These are phyloP conservation scores for Solanum pinnatisectum DNA, from an alignment of 257 asterid species.

Conservation along the genomic window DNA sequence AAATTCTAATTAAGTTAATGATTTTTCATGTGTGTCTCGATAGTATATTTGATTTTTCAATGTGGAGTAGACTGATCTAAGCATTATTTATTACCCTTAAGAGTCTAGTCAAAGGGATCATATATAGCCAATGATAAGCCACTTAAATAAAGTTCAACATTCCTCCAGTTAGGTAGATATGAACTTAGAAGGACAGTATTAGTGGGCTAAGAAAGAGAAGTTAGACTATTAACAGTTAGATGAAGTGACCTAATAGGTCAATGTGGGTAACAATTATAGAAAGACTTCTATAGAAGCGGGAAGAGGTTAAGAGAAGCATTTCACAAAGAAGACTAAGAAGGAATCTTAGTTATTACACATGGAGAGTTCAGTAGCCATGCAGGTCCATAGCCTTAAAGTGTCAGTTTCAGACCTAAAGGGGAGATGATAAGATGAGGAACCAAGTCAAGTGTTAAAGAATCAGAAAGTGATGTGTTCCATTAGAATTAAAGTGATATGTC, in stretches of 20 bases:
- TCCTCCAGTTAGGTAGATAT: neutral
- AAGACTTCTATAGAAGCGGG: neutral
- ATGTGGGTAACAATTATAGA: neutral
- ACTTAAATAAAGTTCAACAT: neutral
- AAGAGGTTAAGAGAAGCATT: neutral
- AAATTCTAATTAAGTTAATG: neutral
- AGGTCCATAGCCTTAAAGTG: neutral
- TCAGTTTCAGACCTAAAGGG: neutral
- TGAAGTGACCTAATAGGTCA: neutral
- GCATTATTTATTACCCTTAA: neutral
- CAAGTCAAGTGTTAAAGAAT: neutral
- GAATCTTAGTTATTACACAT: neutral
- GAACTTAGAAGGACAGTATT: neutral
- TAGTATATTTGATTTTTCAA: neutral
- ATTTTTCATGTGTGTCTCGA: neutral
- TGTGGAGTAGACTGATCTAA: neutral
- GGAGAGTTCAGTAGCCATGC: neutral
- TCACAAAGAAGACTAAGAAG: neutral
- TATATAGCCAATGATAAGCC: neutral
- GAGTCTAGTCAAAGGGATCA: neutral
- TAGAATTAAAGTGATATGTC: neutral
- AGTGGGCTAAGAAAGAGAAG: neutral
- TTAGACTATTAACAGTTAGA: neutral
- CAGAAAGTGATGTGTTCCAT: neutral
- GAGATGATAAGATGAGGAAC: neutral